Percentiles rank a stretch among this genome's conserved stretches.
Evolutionary conservation across 495 filamentous ascomycete genomes (phyloP).

Genomic region (Hamigera avellanea): DNA sequence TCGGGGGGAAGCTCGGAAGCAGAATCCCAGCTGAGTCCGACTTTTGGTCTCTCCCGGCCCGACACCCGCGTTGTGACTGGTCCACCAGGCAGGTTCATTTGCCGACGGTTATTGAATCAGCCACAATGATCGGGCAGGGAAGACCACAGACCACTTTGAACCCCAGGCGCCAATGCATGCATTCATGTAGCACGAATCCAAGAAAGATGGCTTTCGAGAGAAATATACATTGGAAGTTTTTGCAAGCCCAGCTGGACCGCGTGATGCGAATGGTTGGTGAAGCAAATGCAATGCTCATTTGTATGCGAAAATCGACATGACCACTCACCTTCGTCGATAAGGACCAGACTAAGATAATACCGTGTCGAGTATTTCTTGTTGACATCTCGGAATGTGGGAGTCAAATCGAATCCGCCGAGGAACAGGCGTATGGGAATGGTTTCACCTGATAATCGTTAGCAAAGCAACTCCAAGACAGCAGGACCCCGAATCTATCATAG

Average conservation of each 20-base stretch:
- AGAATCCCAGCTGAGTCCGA: no score
- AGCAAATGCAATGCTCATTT: neutral
- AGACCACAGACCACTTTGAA: neutral
- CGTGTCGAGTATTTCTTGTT: slow-evolving; percentile 99
- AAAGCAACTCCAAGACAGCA: slow-evolving; percentile 1
- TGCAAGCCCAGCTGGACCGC: neutral
- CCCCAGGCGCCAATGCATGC: slow-evolving; percentile 9
- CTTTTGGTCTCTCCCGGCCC: no score
- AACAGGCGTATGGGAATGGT: slow-evolving; percentile 97
- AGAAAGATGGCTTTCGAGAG: neutral
- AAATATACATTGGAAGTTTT: no score
- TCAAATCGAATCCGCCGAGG: slow-evolving; percentile 94
- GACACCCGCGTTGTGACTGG: no score
- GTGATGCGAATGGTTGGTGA: neutral
- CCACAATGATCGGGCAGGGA: no score
- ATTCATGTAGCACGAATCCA: neutral
- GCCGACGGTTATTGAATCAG: slow-evolving; percentile 28
- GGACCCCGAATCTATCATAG: no score
- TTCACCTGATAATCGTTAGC: slow-evolving; percentile 50
- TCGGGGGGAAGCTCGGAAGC: no score
- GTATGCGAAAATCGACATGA: neutral
- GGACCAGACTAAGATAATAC: slow-evolving; percentile 92
- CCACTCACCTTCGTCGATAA: slow-evolving; percentile 86
- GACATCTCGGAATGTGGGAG: slow-evolving; percentile 96
- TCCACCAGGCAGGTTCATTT: slow-evolving; percentile 21